Evolutionary conservation across 352 stramenopile species (phyloP).

Genomic region (Phytophthora crassamura): DNA sequence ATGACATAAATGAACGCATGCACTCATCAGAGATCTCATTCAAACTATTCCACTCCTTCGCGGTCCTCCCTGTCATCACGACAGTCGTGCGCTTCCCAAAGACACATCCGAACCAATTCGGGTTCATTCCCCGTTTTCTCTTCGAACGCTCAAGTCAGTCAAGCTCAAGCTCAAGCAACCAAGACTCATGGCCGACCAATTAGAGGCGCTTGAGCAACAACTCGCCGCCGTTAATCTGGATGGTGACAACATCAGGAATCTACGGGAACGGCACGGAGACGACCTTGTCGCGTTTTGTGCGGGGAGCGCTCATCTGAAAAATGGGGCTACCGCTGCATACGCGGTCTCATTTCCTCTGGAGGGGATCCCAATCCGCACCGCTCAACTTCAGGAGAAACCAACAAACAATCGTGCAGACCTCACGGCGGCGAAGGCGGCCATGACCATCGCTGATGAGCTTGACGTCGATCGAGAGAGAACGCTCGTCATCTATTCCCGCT

Average conservation of each 20-base stretch:
- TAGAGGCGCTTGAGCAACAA: neutral
- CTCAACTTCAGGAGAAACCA: neutral
- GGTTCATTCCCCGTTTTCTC: neutral
- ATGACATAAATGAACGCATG: too few species aligned
- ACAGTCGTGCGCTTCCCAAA: too few species aligned
- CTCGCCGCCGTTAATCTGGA: neutral
- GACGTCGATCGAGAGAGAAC: neutral
- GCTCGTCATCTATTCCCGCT: conserved; percentile 17
- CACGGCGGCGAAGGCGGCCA: conserved; percentile 1
- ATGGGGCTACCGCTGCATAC: conserved; percentile 4
- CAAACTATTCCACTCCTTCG: too few species aligned
- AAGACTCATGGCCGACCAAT: neutral
- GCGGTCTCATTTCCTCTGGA: conserved; percentile 14
- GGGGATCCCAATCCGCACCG: neutral
- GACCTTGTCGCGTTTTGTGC: conserved; percentile 9
- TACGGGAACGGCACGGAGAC: neutral
- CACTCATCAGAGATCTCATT: too few species aligned
- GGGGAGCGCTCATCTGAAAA: neutral
- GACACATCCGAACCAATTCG: neutral
- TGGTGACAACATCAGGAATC: neutral
- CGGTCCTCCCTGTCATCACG: too few species aligned
- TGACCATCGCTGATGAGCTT: neutral
- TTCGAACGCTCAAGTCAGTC: too few species aligned
- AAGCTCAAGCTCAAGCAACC: neutral
- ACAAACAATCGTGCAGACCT: conserved; percentile 13